Base-by-base conservation (phyloP, 2,329 filamentous ascomycete genomes). In the Scytalidium sp. region DNA sequence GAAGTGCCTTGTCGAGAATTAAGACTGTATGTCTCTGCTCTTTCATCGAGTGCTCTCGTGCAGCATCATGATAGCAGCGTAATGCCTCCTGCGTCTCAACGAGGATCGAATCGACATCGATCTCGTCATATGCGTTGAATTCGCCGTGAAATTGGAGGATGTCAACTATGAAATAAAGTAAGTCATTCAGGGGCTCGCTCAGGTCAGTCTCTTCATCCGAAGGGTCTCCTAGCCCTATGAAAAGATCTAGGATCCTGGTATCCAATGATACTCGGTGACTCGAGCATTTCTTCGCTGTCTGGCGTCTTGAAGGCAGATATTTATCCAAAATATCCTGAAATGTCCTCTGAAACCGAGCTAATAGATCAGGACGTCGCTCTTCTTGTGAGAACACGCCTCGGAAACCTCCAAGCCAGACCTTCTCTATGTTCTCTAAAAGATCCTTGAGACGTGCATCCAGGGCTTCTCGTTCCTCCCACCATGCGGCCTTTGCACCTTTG, bases 81-180 rank as follows among this genome's bases (percentile, higher is more conserved):
- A 99, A 73, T 2, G 91, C 90, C 68, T 97, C 93, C 36, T 90
- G 80, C 0, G 89, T 90, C 60, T 96, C 91, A 36, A 97, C 79
- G 4, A 92, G 84, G 82, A 99, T 95, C 58, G 79, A 73, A 56
- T 99, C 94, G 64, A 97, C 96, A 67, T 97, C 93, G 55, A 99
- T 89, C 70, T 99, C 94, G 60, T 99, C 94, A 68, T 97, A 97
- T 0, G 95, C 94, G 64, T 97, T 99, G 43, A 85, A 82, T 70
- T 99, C 95, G 15, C 94, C 94, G 59, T 96, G 90, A 68, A 99
- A 97, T 65, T 97, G 94, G 2, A 99, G 76, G 46, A 97, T 92
- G 61, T 99, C 94, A 5, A 99, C 86, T 1, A 97, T 88, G 64
- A 97, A 97, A 70, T 97, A 97, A 3, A 99, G 79, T 22, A 99